Evolutionary conservation across 352 stramenopile species (phyloP).

Genomic region (Phytophthora rubi): DNA sequence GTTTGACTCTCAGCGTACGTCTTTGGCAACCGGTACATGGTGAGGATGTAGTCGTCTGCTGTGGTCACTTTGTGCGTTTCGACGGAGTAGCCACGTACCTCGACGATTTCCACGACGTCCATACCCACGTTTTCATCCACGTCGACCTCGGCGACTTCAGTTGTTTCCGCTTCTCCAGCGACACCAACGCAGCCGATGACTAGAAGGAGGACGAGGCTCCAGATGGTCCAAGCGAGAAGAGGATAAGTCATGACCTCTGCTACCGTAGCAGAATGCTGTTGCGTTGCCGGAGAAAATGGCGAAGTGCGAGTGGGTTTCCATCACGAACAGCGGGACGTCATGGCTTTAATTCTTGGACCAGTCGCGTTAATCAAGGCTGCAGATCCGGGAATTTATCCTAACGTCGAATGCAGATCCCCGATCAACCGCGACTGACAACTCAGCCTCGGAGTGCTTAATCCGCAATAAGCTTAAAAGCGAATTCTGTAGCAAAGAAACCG

Average conservation of each 20-base stretch:
- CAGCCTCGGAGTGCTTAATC: background rate
- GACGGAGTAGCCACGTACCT: constrained; percentile 47
- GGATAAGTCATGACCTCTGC: background rate
- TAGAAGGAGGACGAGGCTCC: constrained; percentile 7
- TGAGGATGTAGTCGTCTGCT: constrained; percentile 58
- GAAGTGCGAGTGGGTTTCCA: constrained; percentile 3
- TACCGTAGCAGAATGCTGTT: background rate
- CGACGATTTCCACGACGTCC: constrained; percentile 38
- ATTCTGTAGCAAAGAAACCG: background rate
- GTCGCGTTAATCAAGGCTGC: constrained; percentile 12
- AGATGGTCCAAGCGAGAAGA: background rate
- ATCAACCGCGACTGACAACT: constrained; percentile 7
- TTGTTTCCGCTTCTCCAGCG: constrained; percentile 12
- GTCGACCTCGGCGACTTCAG: constrained; percentile 22
- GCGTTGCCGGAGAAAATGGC: constrained; percentile 1
- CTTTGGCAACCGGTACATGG: constrained; percentile 58
- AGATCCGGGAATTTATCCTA: constrained; percentile 25
- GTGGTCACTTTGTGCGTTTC: constrained; percentile 56
- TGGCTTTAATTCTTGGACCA: constrained; percentile 12
- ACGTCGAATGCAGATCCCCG: background rate
- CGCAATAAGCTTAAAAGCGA: background rate
- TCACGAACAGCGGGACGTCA: constrained; percentile 9
- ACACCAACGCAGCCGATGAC: background rate
- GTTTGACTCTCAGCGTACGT: constrained; percentile 48
- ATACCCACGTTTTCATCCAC: constrained; percentile 36